phyloP scores from a whole-genome alignment of 768 basidiomycete genomes.

The Lentinula boryana region DNA sequence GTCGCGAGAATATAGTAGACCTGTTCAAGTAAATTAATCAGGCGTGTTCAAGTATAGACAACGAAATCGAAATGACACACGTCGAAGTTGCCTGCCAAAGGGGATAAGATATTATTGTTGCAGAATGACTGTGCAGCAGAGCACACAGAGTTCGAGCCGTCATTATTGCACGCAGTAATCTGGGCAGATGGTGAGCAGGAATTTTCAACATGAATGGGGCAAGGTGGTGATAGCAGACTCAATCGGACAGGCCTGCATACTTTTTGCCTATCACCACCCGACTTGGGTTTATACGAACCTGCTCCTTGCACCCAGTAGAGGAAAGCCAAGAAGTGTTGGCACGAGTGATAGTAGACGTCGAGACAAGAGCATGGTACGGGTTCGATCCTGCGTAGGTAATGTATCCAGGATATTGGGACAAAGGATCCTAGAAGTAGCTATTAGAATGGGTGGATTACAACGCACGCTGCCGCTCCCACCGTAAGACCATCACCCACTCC shows the following conservation, averaged over 20 bases:
- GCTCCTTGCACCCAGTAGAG: constrained; percentile 42
- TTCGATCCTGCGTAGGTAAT: constrained; percentile 49
- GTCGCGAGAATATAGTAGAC: constrained; percentile 43
- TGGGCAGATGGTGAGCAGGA: constrained; percentile 13
- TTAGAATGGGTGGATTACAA: neutral
- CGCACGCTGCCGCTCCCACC: constrained; percentile 22
- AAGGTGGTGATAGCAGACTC: too few relatives aligned
- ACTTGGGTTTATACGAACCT: constrained; percentile 22
- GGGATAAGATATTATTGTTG: constrained; percentile 48
- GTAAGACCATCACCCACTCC: constrained; percentile 61
- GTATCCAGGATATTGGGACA: constrained; percentile 54
- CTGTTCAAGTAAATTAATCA: constrained; percentile 10
- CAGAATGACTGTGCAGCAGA: constrained; percentile 53
- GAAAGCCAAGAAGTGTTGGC: constrained; percentile 39
- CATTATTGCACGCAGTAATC: constrained; percentile 49
- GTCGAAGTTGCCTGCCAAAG: constrained; percentile 50
- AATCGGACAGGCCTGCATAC: too few relatives aligned
- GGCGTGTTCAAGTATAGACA: neutral
- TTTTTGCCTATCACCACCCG: too few relatives aligned
- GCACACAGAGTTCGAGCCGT: constrained; percentile 43
- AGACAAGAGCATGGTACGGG: constrained; percentile 51
- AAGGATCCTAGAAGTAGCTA: constrained; percentile 24
- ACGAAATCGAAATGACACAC: constrained; percentile 20
- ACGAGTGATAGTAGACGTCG: constrained; percentile 27
- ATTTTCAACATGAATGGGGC: too few relatives aligned